phyloP scores from a whole-genome alignment of 2,329 filamentous ascomycete species.

The Colletotrichum musicola region DNA sequence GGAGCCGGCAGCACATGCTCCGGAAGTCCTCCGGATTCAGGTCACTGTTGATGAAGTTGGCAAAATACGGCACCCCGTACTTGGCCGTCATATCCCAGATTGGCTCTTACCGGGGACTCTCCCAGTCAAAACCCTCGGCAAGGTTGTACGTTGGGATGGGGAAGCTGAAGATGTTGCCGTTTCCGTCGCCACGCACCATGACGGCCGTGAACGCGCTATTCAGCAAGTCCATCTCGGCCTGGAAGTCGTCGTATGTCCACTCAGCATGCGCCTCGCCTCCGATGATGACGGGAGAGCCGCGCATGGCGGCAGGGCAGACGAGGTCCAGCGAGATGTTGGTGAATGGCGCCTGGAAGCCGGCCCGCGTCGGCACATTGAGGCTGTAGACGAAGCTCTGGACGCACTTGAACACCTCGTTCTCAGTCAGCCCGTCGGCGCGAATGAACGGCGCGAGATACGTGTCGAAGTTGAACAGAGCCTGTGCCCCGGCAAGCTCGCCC shows the following conservation, averaged over 20 bases:
- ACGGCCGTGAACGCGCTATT: not conserved
- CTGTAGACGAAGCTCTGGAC: not conserved
- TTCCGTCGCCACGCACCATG: not conserved
- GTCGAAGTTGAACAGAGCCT: not conserved
- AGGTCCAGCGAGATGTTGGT: not conserved
- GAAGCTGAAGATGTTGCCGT: not conserved
- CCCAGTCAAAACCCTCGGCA: not conserved
- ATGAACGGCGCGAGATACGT: not conserved
- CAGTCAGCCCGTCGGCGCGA: not conserved
- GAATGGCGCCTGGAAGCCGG: not conserved
- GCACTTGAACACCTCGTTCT: not conserved
- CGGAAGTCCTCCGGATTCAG: not conserved
- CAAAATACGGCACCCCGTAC: not conserved
- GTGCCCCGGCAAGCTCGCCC: not conserved
- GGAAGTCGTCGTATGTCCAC: not conserved
- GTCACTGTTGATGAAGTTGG: not conserved
- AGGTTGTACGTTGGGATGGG: not conserved
- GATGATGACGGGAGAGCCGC: not conserved
- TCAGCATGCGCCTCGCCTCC: not conserved
- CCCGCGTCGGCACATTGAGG: not conserved
- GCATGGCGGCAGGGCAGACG: not conserved
- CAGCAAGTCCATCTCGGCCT: conserved; percentile 31
- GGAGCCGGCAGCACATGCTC: not conserved
- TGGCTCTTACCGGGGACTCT: not conserved
- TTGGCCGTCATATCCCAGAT: conserved; percentile 1